Evolutionary conservation across 176 grass and related monocot species (phyloP).

Genomic region (Puya raimondii): DNA sequence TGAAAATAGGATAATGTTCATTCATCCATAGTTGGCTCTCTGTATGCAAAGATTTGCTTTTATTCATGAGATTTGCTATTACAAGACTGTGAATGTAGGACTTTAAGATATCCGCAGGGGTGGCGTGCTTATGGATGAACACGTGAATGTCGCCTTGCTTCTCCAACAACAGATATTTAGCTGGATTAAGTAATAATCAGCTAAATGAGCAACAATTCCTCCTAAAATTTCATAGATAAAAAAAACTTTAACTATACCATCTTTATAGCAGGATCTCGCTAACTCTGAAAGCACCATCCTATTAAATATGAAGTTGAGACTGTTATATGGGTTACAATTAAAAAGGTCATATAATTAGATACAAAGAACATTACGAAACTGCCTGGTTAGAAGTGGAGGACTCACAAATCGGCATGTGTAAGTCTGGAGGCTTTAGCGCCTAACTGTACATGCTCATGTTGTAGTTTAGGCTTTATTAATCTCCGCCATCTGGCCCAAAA

Average conservation of each 20-base stretch:
- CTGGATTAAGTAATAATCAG: constrained; percentile 25
- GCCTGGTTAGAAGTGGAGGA: constrained; percentile 9
- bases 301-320: constrained; percentile 17
- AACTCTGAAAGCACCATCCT: constrained; percentile 63
- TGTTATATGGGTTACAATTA: neutral
- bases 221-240: constrained; percentile 2
- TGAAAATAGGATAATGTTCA: constrained; percentile 53
- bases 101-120: constrained; percentile 57
- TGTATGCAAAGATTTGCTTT: constrained; percentile 33
- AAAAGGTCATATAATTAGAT: neutral
- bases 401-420: constrained; percentile 64
- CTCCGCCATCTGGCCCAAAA: constrained; percentile 58
- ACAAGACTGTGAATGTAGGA: constrained; percentile 70
- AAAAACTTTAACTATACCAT: constrained; percentile 25
- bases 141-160: constrained; percentile 39
- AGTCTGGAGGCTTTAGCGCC: constrained; percentile 74
- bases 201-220: constrained; percentile 8
- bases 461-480: constrained; percentile 39
- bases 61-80: constrained; percentile 20
- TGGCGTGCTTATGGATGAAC: constrained; percentile 79
- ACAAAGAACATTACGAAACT: neutral
- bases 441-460: constrained; percentile 50
- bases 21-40: constrained; percentile 65
- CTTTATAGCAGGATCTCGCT: constrained; percentile 41
- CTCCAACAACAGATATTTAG: constrained; percentile 68